These are phyloP conservation scores for Asclepias syriaca DNA, from an alignment of 257 asterid species.

Conservation along the genomic window DNA sequence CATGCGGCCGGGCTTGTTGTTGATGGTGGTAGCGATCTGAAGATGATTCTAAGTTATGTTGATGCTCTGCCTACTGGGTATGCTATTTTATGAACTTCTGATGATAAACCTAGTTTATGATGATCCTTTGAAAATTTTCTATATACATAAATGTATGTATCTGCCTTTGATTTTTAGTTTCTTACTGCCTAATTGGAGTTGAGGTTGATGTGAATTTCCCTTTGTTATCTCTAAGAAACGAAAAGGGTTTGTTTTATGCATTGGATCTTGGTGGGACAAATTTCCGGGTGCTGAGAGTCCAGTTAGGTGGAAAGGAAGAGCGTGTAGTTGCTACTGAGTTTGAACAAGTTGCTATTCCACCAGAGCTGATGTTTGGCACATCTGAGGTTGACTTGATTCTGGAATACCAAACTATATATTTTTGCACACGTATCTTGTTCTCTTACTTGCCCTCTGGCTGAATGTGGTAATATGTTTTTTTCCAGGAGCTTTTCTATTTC, in stretches of 20 bases:
- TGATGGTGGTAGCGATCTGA: conserved; percentile 64
- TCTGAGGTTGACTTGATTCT: conserved; percentile 43
- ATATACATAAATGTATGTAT: background rate
- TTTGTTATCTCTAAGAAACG: conserved; percentile 38
- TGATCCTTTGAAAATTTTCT: background rate
- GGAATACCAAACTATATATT: background rate
- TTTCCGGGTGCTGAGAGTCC: conserved; percentile 74
- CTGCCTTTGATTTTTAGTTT: background rate
- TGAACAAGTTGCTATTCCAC: conserved; percentile 67
- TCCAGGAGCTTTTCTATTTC: conserved; percentile 71
- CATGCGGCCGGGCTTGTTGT: conserved; percentile 67
- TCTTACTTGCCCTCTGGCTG: background rate
- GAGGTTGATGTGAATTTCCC: conserved; percentile 10
- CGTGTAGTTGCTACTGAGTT: conserved; percentile 57
- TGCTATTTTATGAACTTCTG: background rate
- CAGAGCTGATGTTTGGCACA: conserved; percentile 51
- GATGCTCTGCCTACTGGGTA: conserved; percentile 74
- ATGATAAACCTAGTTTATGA: too few species aligned
- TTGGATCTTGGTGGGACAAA: conserved; percentile 89
- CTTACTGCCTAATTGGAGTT: background rate
- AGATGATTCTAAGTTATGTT: conserved; percentile 80
- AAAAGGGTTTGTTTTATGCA: conserved; percentile 71
- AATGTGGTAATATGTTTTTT: conserved; percentile 7
- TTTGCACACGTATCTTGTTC: background rate
- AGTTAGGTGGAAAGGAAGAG: conserved; percentile 69